Conservation (phyloP, 371 early-diverging fungal genomes). For the Rhizopus sp. region DNA sequence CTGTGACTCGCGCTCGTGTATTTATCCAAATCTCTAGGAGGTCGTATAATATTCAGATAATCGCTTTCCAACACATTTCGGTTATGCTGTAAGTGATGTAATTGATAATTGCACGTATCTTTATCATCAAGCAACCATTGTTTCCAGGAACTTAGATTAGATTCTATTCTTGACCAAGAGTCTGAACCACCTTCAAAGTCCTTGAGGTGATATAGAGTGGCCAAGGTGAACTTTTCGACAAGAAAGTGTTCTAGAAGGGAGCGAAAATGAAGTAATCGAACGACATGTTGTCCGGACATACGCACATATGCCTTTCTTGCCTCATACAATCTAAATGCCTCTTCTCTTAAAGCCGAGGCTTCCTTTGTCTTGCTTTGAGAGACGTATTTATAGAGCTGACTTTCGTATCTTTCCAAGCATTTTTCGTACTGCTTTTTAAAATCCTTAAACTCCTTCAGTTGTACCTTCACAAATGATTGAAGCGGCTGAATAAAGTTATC, state of each 20-base stretch:
- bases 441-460: constrained; percentile 66
- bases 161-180: constrained; percentile 27
- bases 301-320: constrained; percentile 60
- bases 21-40: constrained; percentile 33
- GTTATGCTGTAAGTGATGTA: constrained; percentile 48
- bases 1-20: constrained; percentile 10
- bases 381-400: constrained; percentile 56
- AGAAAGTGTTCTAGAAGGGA: constrained; percentile 28
- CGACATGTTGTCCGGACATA: constrained; percentile 34
- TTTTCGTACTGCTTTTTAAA: constrained; percentile 55
- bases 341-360: constrained; percentile 61
- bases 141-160: constrained; percentile 24
- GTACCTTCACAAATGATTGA: constrained; percentile 61
- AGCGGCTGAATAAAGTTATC: constrained; percentile 65
- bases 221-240: constrained; percentile 27
- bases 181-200: constrained; percentile 25
- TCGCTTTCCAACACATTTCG: constrained; percentile 33
- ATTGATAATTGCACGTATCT: constrained; percentile 47
- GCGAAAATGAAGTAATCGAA: constrained; percentile 27
- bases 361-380: constrained; percentile 60
- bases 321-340: constrained; percentile 64
- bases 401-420: constrained; percentile 59
- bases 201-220: constrained; percentile 22
- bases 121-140: constrained; percentile 28
- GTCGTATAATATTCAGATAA: constrained; percentile 38